Base-by-base conservation (phyloP, 139 green algal species). In the Picochlorum sp. region DNA sequence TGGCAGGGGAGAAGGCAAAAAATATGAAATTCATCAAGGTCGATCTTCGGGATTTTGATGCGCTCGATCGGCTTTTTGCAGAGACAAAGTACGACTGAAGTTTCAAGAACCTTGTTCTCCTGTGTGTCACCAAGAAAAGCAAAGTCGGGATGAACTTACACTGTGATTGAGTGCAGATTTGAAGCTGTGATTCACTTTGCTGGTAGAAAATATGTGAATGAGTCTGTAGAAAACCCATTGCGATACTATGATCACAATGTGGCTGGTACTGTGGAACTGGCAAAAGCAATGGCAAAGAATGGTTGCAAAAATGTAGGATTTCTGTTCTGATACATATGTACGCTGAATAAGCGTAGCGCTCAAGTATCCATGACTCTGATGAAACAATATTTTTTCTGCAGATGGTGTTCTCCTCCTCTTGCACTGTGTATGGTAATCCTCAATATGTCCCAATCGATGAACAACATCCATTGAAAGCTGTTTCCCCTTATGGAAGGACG, bases 201-300 rank as follows among this genome's bases (percentile, higher is more conserved):
- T n/a, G 68, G 62, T 22, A 61, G 68, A 50, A 76, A 76, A 50
- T 70, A 70, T 30, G 68, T 76, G 29, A 70, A 70, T 26, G 68
- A 76, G 36, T 61, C 37, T 32, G 68, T 76, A 35, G 51, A 66
- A 28, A 40, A 68, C 40, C 69, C 69, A 12, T 73, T 98, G 52
- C 70, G 82, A 55, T 99, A 99, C 73, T 99, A 99, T 79, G 65
- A 80, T 52, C 96, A 98, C 87, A 99, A 99, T 70, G 79, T 98
- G 16, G 63, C 73, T 16, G 84, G 88, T 31, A 94, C 86, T 1
- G 43, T 96, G 10, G 81, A 85, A 22, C 75, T 99, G 57, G 52
- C 89, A 25, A 76, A 94, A 37, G 67, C 75, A 14, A 94, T 97
- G 85, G 59, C 61, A 9, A 79, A 81, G 57, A 52, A 73, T 43